Evolutionary conservation across 2,329 filamentous ascomycete species (phyloP).

Genomic region (Aspergillus brasiliensis): DNA sequence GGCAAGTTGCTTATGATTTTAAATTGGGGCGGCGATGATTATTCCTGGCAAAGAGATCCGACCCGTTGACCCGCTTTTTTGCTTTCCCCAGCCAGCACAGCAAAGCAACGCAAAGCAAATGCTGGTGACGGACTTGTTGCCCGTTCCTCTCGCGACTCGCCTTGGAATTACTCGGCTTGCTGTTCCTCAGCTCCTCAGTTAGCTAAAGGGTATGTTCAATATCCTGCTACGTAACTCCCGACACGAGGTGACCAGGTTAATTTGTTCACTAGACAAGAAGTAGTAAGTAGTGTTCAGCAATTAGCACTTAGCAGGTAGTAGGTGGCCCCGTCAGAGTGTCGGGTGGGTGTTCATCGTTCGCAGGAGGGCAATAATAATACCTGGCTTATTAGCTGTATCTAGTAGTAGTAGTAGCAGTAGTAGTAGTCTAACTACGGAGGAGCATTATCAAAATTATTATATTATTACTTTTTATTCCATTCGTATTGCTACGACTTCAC

Average conservation of each 20-base stretch:
- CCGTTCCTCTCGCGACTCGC: neutral
- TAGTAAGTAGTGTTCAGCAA: too few relatives aligned
- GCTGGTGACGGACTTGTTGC: neutral
- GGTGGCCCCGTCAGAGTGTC: too few relatives aligned
- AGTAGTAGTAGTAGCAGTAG: neutral
- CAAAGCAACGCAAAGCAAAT: neutral
- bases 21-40: constrained; percentile 1
- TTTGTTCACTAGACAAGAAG: too few relatives aligned
- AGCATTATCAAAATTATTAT: neutral
- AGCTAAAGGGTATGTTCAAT: too few relatives aligned
- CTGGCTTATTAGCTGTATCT: neutral
- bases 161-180: neutral
- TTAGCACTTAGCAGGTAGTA: too few relatives aligned
- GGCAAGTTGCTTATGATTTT: neutral
- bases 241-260: too few relatives aligned
- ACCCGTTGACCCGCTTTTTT: constrained; percentile 12
- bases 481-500: neutral
- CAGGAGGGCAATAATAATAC: too few relatives aligned
- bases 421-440: neutral
- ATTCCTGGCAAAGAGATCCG: constrained; percentile 9
- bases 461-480: neutral
- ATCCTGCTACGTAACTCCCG: too few relatives aligned
- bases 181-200: neutral
- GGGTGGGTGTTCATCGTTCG: too few relatives aligned
- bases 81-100: constrained; percentile 12